Base-by-base conservation (phyloP, 1,139 yeast species). In the Pichia sp. region DNA sequence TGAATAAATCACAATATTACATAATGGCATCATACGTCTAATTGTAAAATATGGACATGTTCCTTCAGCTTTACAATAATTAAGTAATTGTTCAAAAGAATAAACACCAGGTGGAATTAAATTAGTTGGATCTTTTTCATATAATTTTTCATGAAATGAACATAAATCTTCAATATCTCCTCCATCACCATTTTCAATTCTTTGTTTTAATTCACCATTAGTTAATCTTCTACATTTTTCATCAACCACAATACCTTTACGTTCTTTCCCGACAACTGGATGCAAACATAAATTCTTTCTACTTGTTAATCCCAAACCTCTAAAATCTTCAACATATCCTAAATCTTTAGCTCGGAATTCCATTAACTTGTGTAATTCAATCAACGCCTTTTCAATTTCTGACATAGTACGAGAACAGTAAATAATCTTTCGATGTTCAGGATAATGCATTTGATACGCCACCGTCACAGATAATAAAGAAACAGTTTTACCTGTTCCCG, bases 371-470 rank as follows among this genome's bases (percentile, higher is more conserved):
- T 85, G 81, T 68, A 93, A 70, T 66, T 91, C 99, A n/a, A 89
- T 87, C 60, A 91, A 67, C 0, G 98, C 97, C 65, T 91, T 91
- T 65, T 91, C 98, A 59, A 91, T 91, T 67, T 91, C 99, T 9
- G 96, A 86, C 98, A 91, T 91, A 28, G 99, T 91, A 73, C 99
- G 97, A 6, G 98, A 91, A 63, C 99, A 91, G 63, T 91, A 91
- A 6, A 91, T 86, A 52, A 91, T 79, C 67, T 91, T 91, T 33
- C 98, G 69, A 54, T 87, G 96, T 57, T 91, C 96, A 6, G 96
- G 95, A 60, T 88, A 88, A 62, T 78, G 85, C 85, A 86, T 80
- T 59, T 91, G 99, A 61, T 91, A 93, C 9, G 98, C 96, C 38
- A 91, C 87, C 0, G 97, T 87, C 33, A 91, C 65, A 1, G 97